These are phyloP conservation scores for Entelexis paramagnoliae DNA, from an alignment of 1,139 yeast species.

Conservation along the genomic window DNA sequence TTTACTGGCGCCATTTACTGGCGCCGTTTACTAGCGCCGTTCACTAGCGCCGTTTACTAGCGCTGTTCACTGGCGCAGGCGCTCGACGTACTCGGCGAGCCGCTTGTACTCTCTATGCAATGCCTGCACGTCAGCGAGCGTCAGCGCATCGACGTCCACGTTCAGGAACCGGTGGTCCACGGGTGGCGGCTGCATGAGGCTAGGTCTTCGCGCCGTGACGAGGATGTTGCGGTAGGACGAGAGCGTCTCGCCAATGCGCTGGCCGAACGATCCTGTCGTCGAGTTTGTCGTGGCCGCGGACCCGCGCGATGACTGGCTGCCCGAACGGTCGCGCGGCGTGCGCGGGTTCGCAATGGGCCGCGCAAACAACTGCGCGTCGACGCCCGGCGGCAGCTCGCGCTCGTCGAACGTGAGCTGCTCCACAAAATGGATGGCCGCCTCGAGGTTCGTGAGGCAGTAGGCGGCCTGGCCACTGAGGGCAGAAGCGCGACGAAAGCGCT, in stretches of 20 bases:
- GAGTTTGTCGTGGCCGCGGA: constrained; percentile 12
- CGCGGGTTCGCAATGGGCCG: constrained; percentile 22
- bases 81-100: constrained; percentile 25
- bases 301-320: constrained; percentile 19
- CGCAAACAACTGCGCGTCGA: constrained; percentile 25
- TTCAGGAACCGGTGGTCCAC: constrained; percentile 25
- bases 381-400: constrained; percentile 21
- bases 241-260: constrained; percentile 22
- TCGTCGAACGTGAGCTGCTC: constrained; percentile 32
- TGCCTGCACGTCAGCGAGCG: constrained; percentile 30
- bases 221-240: constrained; percentile 18
- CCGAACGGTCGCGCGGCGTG: constrained; percentile 18
- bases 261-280: constrained; percentile 13
- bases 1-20: too few species aligned
- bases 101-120: constrained; percentile 34
- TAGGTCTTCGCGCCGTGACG: constrained; percentile 9
- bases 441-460: constrained; percentile 53
- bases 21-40: too few species aligned
- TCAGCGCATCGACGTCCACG: constrained; percentile 28
- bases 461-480: constrained; percentile 43
- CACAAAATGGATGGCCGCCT: constrained; percentile 49
- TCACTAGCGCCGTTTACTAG: too few species aligned
- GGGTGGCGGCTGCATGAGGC: constrained; percentile 9
- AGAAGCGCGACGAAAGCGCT: constrained; percentile 44
- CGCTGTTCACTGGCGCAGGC: not conserved